Percentiles rank a stretch among this genome's conserved stretches.
phyloP scores from a whole-genome alignment of 805 yeast genomes.

The Kodamaea jinghongensis region DNA sequence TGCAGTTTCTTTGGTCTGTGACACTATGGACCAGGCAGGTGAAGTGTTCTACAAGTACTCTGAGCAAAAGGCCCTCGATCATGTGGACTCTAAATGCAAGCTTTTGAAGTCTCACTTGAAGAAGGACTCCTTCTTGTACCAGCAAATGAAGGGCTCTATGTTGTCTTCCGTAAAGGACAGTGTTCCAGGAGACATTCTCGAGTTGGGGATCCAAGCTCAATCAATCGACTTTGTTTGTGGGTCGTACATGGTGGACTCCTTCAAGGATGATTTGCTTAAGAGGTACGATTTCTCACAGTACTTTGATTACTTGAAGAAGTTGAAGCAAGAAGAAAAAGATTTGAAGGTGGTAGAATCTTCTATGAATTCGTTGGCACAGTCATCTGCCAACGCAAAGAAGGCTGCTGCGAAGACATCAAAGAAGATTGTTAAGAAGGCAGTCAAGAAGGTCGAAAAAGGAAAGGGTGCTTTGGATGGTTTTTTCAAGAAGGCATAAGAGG shows the following conservation, averaged over 20 bases:
- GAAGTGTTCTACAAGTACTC: slow-evolving; percentile 43
- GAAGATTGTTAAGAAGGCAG: slow-evolving; percentile 23
- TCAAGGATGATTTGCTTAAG: slow-evolving; percentile 22
- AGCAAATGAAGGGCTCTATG: slow-evolving; percentile 5
- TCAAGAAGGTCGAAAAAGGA: slow-evolving; percentile 48
- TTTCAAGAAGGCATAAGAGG: slow-evolving; percentile 39
- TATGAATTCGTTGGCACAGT: slow-evolving; percentile 21
- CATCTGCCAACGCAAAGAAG: slow-evolving; percentile 21
- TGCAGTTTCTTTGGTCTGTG: slow-evolving; percentile 22
- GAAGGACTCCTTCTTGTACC: slow-evolving; percentile 8
- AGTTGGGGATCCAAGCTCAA: slow-evolving; percentile 34
- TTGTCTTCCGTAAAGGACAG: slow-evolving; percentile 2
- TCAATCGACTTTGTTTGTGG: slow-evolving; percentile 48
- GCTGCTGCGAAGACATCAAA: slow-evolving; percentile 7
- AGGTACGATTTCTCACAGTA: slow-evolving; percentile 21
- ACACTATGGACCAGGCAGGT: slow-evolving; percentile 29
- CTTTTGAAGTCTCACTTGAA: slow-evolving; percentile 30
- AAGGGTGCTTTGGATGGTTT: slow-evolving; percentile 71
- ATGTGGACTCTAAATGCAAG: slow-evolving; percentile 37
- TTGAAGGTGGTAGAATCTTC: slow-evolving; percentile 24
- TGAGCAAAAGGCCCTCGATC: slow-evolving; percentile 32
- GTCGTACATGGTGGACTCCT: slow-evolving; percentile 35
- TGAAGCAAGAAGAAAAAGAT: slow-evolving; percentile 20
- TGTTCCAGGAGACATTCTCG: slow-evolving; percentile 35
- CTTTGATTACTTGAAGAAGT: slow-evolving; percentile 15